Evolutionary conservation across 345 rosid species (phyloP).

Genomic region (Boechera stricta): DNA sequence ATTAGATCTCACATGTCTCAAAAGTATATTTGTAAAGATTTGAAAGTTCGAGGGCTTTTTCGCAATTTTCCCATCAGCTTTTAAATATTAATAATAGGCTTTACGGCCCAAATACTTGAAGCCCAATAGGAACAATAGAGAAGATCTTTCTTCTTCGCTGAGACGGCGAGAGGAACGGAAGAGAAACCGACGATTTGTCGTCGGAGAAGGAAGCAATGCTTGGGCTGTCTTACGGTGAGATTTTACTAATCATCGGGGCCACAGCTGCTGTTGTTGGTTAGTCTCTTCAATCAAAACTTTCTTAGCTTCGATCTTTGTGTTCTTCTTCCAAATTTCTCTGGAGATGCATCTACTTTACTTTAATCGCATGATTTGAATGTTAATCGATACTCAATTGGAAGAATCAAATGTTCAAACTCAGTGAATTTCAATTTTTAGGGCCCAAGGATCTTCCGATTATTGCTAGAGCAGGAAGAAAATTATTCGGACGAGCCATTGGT

Average conservation of each 20-base stretch:
- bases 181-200: slow-evolving; percentile 14
- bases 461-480: slow-evolving; percentile 78
- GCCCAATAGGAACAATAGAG: slow-evolving; percentile 20
- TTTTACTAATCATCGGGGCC: slow-evolving; percentile 69
- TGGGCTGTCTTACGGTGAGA: slow-evolving; percentile 75
- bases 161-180: slow-evolving; percentile 29
- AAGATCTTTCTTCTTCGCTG: slow-evolving; percentile 13
- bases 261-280: slow-evolving; percentile 73
- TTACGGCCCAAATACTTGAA: background rate
- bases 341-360: too few species aligned
- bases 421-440: slow-evolving; percentile 44
- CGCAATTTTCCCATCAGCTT: background rate
- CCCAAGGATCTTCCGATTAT: slow-evolving; percentile 83
- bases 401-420: background rate
- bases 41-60: background rate
- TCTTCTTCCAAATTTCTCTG: background rate
- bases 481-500: slow-evolving; percentile 80
- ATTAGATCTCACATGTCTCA: too few species aligned
- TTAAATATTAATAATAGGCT: slow-evolving; percentile 16
- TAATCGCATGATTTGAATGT: background rate
- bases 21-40: too few species aligned
- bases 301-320: background rate
- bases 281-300: slow-evolving; percentile 4
- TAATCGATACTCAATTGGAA: background rate
- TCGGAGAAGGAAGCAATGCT: slow-evolving; percentile 50